Base-by-base conservation (phyloP, 345 rosid species). In the Linum tenue region DNA sequence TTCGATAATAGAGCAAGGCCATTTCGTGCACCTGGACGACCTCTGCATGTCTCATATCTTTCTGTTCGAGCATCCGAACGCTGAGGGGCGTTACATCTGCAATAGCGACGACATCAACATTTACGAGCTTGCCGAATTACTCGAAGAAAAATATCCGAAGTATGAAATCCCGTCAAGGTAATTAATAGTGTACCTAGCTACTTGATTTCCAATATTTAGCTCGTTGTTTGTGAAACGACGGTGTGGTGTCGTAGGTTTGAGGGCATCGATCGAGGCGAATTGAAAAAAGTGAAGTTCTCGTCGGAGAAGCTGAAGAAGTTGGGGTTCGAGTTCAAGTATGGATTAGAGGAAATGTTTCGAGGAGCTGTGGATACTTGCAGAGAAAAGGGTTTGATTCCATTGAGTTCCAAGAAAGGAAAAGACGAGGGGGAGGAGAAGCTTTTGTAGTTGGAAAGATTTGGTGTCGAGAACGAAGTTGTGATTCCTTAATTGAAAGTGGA, bases 1-100 rank as follows among this genome's bases (percentile, higher is more conserved):
- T 67, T 58, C 76, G 1, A 94, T 94, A 56, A 77, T 90, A 70
- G 85, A 73, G 78, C 92, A 88, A 71, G 92, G 97, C 37, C 87
- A 94, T 16, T 94, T 74, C 55, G 90, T 91, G 50, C 97, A 94
- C 64, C 73, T 91, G 73, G 97, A 91, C 64, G 99, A 94, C 67
- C 84, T 90, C n/a, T 86, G 96, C 81, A 82, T 67, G 43, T 69
- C 92, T 37, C 99, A 94, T 67, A 84, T 90, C 60, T 88, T 74
- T 77, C 62, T 88, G 72, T 90, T 57, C 55, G 92, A 94, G 79
- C 55, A 87, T 63, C 88, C 83, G 4, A 59, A 68, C 22, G 91
- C 97, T 1, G 74, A 85, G 65, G 99, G 99, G 40, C 87, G 97
- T 4, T 94, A 90, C 74, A 70, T 94, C 48, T 86, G 97, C 74